A percentile compares a stretch with the other conserved stretches of the same genome.
Conservation (phyloP, 805 yeast genomes). For the Yarrowia deformans region DNA sequence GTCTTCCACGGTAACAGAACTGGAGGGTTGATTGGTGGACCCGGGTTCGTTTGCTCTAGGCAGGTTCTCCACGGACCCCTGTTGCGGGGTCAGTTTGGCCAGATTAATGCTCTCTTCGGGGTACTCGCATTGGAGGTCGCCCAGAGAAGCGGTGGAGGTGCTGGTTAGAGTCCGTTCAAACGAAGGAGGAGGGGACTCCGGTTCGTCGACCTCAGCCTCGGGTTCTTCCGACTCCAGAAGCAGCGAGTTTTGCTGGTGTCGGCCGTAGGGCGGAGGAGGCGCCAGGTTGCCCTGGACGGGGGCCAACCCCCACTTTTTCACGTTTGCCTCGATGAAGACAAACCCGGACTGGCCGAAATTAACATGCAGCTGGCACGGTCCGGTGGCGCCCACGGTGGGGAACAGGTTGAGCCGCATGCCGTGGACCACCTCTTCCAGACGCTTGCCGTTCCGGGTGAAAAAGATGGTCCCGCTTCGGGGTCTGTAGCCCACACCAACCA, state of each 20-base stretch:
- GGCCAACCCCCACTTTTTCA: conserved; percentile 96
- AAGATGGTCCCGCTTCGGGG: conserved; percentile 84
- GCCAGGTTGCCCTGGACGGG: conserved; percentile 85
- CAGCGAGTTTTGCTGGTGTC: conserved; percentile 77
- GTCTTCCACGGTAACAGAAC: conserved; percentile 15
- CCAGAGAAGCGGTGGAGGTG: conserved; percentile 30
- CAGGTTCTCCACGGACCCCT: conserved; percentile 6
- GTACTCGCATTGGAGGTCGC: conserved; percentile 30
- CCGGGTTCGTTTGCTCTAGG: neutral
- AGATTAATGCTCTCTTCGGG: conserved; percentile 32
- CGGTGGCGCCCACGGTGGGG: conserved; percentile 89
- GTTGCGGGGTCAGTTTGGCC: conserved; percentile 31
- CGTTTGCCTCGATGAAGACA: conserved; percentile 90
- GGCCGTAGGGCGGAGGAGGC: conserved; percentile 93
- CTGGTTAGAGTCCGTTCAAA: conserved; percentile 13
- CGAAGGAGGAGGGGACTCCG: conserved; percentile 24
- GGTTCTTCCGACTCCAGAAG: conserved; percentile 48
- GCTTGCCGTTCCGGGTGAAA: conserved; percentile 94
- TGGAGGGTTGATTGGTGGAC: neutral
- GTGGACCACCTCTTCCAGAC: conserved; percentile 77
- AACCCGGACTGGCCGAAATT: conserved; percentile 90
- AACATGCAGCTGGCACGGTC: conserved; percentile 82
- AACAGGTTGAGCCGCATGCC: conserved; percentile 75
- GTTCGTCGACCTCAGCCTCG: conserved; percentile 15
- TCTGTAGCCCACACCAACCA: conserved; percentile 89